Percentiles rank a stretch among this genome's conserved stretches.
These are phyloP conservation scores for Xylariaceae sp. DNA, from an alignment of 2,329 filamentous ascomycete species.

Conservation along the genomic window DNA sequence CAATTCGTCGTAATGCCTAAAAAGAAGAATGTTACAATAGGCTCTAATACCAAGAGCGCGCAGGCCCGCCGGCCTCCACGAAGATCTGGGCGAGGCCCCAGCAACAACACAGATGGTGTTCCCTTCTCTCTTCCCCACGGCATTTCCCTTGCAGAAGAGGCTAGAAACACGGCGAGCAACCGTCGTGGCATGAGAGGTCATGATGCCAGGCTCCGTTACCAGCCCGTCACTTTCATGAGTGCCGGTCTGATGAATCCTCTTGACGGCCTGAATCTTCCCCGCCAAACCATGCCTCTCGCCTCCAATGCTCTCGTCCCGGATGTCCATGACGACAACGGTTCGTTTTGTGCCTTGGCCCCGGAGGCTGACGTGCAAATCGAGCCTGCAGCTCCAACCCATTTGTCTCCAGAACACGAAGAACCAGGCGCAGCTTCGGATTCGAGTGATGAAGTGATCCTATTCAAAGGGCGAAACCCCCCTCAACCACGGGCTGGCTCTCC, in stretches of 20 bases:
- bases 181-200: conserved; percentile 40
- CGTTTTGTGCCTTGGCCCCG: not conserved
- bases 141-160: conserved; percentile 46
- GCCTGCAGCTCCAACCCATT: no score
- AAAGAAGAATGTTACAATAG: conserved; percentile 16
- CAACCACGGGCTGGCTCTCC: conserved; percentile 10
- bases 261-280: conserved; percentile 36
- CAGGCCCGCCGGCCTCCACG: conserved; percentile 12
- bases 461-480: conserved; percentile 51
- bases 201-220: conserved; percentile 44
- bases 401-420: not conserved
- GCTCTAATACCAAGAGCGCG: conserved; percentile 16
- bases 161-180: conserved; percentile 47
- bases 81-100: conserved; percentile 6
- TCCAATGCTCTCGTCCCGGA: not conserved
- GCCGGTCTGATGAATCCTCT: conserved; percentile 52
- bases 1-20: conserved; percentile 20
- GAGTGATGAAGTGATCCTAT: conserved; percentile 72
- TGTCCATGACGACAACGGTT: not conserved
- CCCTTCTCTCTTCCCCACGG: conserved; percentile 21
- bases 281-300: conserved; percentile 1
- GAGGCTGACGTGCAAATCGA: not conserved
- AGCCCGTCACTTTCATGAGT: conserved; percentile 53
- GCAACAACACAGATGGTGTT: conserved; percentile 10
- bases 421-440: conserved; percentile 48